These are phyloP conservation scores for Trametes gibbosa DNA, from an alignment of 768 basidiomycete species.

Conservation along the genomic window DNA sequence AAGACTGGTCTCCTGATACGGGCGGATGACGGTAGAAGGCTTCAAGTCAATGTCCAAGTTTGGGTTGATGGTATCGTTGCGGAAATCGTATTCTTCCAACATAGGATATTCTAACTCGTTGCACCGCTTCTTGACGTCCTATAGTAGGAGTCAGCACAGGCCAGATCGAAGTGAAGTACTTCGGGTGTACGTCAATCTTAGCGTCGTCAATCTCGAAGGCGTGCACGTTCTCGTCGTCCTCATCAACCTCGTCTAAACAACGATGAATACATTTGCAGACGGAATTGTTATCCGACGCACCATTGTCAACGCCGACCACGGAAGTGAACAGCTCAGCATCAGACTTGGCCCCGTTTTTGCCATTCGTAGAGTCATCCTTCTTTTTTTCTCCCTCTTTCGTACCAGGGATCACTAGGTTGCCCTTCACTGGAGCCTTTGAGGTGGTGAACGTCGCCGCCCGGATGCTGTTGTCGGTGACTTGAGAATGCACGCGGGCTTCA, in stretches of 20 bases:
- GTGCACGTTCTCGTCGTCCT: conserved; percentile 96
- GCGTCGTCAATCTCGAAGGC: conserved; percentile 94
- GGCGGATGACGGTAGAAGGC: conserved; percentile 94
- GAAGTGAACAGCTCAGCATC: conserved; percentile 90
- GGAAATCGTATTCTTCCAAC: conserved; percentile 98
- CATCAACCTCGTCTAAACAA: conserved; percentile 87
- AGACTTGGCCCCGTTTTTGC: conserved; percentile 33
- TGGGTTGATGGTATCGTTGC: conserved; percentile 93
- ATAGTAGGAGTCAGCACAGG: neutral
- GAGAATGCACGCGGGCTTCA: conserved; percentile 75
- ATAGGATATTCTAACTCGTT: conserved; percentile 97
- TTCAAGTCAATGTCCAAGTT: conserved; percentile 99
- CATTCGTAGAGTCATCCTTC: conserved; percentile 52
- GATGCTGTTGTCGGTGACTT: conserved; percentile 69
- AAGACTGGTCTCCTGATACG: conserved; percentile 97
- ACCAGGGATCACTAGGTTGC: conserved; percentile 84
- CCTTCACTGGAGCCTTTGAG: conserved; percentile 78
- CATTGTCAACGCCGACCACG: conserved; percentile 91
- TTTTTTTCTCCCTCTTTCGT: conserved; percentile 73
- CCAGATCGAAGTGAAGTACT: neutral
- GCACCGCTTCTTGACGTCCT: conserved; percentile 96
- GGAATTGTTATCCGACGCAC: conserved; percentile 39
- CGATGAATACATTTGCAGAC: neutral
- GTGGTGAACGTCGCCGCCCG: conserved; percentile 76
- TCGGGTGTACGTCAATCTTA: conserved; percentile 82